Evolutionary conservation across 768 basidiomycete species (phyloP), one percentile per base, ranked within the genome.

Genomic region (Dacryopinax primogenitus): DNA sequence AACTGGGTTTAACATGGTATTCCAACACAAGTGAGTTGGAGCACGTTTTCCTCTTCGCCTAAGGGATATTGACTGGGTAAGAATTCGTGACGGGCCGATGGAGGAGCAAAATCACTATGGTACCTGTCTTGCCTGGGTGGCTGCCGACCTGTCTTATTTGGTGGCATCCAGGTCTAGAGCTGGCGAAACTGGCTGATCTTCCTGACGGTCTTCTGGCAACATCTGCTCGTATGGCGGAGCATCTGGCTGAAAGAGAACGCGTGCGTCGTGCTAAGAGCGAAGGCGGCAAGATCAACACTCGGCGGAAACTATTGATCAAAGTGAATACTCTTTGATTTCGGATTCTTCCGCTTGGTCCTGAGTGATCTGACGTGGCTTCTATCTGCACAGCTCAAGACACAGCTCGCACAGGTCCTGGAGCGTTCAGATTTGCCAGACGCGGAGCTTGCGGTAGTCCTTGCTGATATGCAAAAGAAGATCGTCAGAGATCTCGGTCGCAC

Each of bases 131-230:
- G 58, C 9, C 12, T 16, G 23, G 13, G 34, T 21, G 11, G 33
- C 63, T 61, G 28, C 21, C 26, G 34, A 39, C 16, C 6, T 15
- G 39, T 16, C n/a, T 62, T 68, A 0, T 67, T 70, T 35, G 58
- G 69, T 18, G 66, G 66, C 66, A 26, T 63, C 32, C 64, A 94
- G 94, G 95, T 1, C 78, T 99, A 12, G 89, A 96, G 69, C 82
- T 97, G 30, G 93, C 94, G 13, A 83, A 84, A 58, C 80, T 95
- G 3, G 93, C 92, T 0, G 91, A 93, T 71, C 78, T 99, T 0
- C 95, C 95, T 0, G 67, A 73, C 0, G 82, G 88, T 58, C 83
- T 95, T 13, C 73, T 93, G 41, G 67, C 70, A 2, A 85, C 88
- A 73, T 86, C 82, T 3, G 81, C 76, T 66, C 77, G 82, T 64